Percentiles rank a stretch among this genome's conserved stretches.
Conservation (phyloP, 106 monocot species). For the Phalaenopsis equestris region DNA sequence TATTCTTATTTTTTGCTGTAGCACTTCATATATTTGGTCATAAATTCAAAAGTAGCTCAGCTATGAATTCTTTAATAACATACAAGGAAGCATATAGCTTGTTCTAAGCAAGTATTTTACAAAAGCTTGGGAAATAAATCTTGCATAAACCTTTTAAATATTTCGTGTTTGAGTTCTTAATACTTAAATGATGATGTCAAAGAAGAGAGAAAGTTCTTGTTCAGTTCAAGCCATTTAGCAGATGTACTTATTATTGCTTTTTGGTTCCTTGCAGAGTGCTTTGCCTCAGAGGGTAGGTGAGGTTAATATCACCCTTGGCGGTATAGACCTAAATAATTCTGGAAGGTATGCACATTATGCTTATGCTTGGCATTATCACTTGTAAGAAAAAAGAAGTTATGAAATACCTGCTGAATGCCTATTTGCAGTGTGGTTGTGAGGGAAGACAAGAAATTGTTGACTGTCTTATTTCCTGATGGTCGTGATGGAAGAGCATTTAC, state of each 20-base stretch:
- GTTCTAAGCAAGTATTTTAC: neutral
- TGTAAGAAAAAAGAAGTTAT: neutral
- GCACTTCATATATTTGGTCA: neutral
- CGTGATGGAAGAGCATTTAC: slow-evolving; percentile 99
- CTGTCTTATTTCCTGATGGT: slow-evolving; percentile 95
- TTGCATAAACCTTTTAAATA: slow-evolving; percentile 1
- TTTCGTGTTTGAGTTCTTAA: neutral
- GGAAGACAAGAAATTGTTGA: slow-evolving; percentile 95
- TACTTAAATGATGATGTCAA: neutral
- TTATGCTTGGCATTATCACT: neutral
- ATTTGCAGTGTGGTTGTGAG: slow-evolving; percentile 83
- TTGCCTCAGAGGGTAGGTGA: slow-evolving; percentile 90
- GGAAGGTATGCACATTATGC: slow-evolving; percentile 53
- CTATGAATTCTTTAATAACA: neutral
- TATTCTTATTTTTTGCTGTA: neutral
- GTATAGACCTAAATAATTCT: slow-evolving; percentile 98
- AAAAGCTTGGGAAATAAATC: neutral
- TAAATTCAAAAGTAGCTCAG: neutral
- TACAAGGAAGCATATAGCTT: neutral
- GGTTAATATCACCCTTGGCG: slow-evolving; percentile 89
- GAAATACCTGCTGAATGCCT: slow-evolving; percentile 12
- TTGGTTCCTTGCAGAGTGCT: slow-evolving; percentile 51
- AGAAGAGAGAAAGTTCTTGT: neutral
- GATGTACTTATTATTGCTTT: slow-evolving; percentile 2
- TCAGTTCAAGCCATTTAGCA: neutral